These are phyloP conservation scores for Bruguiera gymnorhiza DNA, from an alignment of 345 rosid species.

Conservation along the genomic window DNA sequence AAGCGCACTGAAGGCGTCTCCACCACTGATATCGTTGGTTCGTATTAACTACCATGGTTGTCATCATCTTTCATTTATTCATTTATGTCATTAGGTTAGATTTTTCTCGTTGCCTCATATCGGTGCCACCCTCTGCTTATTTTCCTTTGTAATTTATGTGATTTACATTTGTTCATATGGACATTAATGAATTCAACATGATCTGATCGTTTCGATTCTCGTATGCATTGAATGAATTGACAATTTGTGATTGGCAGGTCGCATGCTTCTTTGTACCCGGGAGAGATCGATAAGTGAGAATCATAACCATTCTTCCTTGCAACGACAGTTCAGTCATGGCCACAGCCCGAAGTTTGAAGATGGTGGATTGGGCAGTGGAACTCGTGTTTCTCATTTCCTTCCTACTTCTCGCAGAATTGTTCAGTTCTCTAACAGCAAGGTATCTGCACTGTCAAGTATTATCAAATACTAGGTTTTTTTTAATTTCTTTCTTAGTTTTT, in stretches of 20 bases:
- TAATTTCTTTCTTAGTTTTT: too few relatives aligned
- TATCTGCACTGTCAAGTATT: neutral
- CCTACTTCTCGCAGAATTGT: constrained; percentile 79
- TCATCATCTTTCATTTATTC: neutral
- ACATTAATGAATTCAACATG: too few relatives aligned
- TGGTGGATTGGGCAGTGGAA: constrained; percentile 50
- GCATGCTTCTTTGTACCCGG: constrained; percentile 72
- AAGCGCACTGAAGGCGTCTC: constrained; percentile 86
- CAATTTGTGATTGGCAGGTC: constrained; percentile 34
- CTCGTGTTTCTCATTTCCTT: constrained; percentile 70
- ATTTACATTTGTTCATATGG: too few relatives aligned
- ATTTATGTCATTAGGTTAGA: neutral
- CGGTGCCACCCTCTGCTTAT: too few relatives aligned
- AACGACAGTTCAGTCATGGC: constrained; percentile 69
- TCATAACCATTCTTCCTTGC: constrained; percentile 59
- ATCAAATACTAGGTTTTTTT: neutral
- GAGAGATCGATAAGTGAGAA: constrained; percentile 57
- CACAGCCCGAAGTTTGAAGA: constrained; percentile 53
- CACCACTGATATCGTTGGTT: constrained; percentile 81
- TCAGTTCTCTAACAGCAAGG: constrained; percentile 74
- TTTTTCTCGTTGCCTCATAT: neutral
- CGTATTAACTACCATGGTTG: constrained; percentile 53
- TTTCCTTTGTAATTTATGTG: too few relatives aligned
- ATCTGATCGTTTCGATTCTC: too few relatives aligned
- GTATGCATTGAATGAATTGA: neutral